Percentiles rank a stretch among this genome's conserved stretches.
phyloP scores from a whole-genome alignment of 78 protist species.

The Cavenderia fasciculata region DNA sequence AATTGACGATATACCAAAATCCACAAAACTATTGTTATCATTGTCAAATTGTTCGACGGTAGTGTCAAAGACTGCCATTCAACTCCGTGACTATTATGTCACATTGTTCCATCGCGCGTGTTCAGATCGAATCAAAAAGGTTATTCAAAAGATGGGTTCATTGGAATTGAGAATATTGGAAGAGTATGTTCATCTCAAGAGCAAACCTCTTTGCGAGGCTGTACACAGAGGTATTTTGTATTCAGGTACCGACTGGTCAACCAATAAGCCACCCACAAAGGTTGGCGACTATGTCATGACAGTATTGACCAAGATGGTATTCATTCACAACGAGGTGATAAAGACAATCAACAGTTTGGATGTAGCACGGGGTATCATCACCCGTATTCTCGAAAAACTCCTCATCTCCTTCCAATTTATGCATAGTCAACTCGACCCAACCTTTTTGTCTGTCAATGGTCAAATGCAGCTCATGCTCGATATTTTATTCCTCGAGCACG shows the following conservation, averaged over 20 bases:
- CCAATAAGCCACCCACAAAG: neutral
- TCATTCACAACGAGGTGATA: slow-evolving; percentile 61
- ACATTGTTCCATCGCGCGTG: slow-evolving; percentile 48
- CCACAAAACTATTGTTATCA: slow-evolving; percentile 22
- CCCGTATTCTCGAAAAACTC: slow-evolving; percentile 26
- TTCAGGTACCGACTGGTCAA: slow-evolving; percentile 18
- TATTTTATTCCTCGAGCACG: slow-evolving; percentile 25
- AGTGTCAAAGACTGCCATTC: slow-evolving; percentile 43
- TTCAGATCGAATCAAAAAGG: slow-evolving; percentile 18
- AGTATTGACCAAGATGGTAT: slow-evolving; percentile 46
- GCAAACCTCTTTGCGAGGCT: slow-evolving; percentile 7
- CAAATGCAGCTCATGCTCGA: slow-evolving; percentile 37
- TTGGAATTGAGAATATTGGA: slow-evolving; percentile 52
- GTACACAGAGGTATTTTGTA: slow-evolving; percentile 29
- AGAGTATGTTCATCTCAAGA: slow-evolving; percentile 52
- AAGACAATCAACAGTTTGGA: slow-evolving; percentile 53
- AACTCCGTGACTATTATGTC: slow-evolving; percentile 44
- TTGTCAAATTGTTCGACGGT: slow-evolving; percentile 67
- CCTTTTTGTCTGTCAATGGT: slow-evolving; percentile 1
- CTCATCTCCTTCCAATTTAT: slow-evolving; percentile 8
- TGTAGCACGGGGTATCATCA: slow-evolving; percentile 12
- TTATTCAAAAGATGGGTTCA: slow-evolving; percentile 63
- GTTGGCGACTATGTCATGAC: slow-evolving; percentile 10
- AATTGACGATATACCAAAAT: neutral
- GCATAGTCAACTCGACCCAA: slow-evolving; percentile 6